phyloP scores from a whole-genome alignment of 768 basidiomycete species.

The Lactarius sanguifluus region DNA sequence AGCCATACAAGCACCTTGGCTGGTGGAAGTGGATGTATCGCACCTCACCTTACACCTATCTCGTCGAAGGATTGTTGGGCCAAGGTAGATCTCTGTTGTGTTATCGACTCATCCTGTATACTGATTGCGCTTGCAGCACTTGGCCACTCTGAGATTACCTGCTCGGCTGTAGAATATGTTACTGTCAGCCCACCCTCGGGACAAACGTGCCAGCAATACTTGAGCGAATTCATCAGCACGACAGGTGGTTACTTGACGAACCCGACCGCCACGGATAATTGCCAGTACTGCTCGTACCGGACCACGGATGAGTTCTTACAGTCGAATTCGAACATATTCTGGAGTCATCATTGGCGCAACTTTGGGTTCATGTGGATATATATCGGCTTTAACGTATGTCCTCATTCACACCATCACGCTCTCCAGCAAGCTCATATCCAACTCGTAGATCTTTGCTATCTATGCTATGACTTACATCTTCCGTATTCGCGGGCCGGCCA shows the following conservation, averaged over 20 bases:
- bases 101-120: background rate
- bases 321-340: conserved; percentile 59
- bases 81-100: conserved; percentile 42
- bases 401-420: background rate
- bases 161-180: conserved; percentile 62
- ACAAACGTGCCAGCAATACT: conserved; percentile 48
- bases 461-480: conserved; percentile 59
- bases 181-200: conserved; percentile 49
- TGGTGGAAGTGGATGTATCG: conserved; percentile 49
- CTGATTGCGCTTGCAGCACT: conserved; percentile 42
- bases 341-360: conserved; percentile 49
- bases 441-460: conserved; percentile 43
- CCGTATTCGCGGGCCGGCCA: conserved; percentile 41
- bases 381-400: conserved; percentile 46
- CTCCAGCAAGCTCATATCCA: background rate
- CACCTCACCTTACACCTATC: conserved; percentile 39
- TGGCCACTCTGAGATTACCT: conserved; percentile 50
- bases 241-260: conserved; percentile 52
- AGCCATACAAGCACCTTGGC: conserved; percentile 44
- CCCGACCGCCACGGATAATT: conserved; percentile 39
- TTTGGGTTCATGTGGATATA: conserved; percentile 48
- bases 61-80: conserved; percentile 42
- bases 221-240: conserved; percentile 41
- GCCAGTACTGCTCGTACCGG: conserved; percentile 56
- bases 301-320: conserved; percentile 60